A percentile compares a stretch with the other conserved stretches of the same genome.
Conservation (phyloP, 2,329 filamentous ascomycete genomes). For the Chaetomiaceae sp. region DNA sequence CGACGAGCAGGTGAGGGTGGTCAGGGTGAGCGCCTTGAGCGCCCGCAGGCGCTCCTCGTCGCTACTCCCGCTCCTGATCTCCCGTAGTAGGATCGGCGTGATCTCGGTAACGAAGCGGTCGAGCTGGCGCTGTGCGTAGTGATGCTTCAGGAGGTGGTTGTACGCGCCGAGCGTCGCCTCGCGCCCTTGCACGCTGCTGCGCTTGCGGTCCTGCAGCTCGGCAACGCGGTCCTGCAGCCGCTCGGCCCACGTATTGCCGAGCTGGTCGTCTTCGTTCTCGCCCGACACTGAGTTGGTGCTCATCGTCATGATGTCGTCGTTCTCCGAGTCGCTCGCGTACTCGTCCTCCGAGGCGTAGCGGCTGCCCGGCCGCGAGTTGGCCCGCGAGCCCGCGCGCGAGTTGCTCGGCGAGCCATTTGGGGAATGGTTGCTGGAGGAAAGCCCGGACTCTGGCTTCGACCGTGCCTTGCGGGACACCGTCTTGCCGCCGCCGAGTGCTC, state of each 20-base stretch:
- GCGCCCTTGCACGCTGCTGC: slow-evolving; percentile 65
- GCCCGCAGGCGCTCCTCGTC: slow-evolving; percentile 64
- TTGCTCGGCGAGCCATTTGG: slow-evolving; percentile 51
- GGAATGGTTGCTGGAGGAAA: slow-evolving; percentile 52
- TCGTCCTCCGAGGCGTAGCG: slow-evolving; percentile 61
- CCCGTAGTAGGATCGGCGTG: slow-evolving; percentile 59
- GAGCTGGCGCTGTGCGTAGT: slow-evolving; percentile 60
- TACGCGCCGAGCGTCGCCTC: slow-evolving; percentile 58
- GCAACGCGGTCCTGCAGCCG: slow-evolving; percentile 61
- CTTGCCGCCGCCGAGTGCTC: slow-evolving; percentile 66
- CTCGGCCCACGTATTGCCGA: slow-evolving; percentile 53
- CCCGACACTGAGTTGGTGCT: slow-evolving; percentile 52
- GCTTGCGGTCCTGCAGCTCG: slow-evolving; percentile 68
- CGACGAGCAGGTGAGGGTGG: slow-evolving; percentile 60
- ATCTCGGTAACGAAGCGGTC: slow-evolving; percentile 55
- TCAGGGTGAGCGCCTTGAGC: slow-evolving; percentile 64
- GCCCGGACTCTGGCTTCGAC: slow-evolving; percentile 49
- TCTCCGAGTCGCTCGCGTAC: slow-evolving; percentile 46
- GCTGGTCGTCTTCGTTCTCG: slow-evolving; percentile 60
- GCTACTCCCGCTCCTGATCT: slow-evolving; percentile 61
- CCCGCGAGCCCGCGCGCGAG: slow-evolving; percentile 52
- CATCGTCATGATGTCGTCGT: slow-evolving; percentile 42
- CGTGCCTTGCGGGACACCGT: slow-evolving; percentile 64
- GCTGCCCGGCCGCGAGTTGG: slow-evolving; percentile 53
- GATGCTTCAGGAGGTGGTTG: slow-evolving; percentile 59